Conservation (phyloP, 116 monocot genomes). For the Papilionanthe hybrid region DNA sequence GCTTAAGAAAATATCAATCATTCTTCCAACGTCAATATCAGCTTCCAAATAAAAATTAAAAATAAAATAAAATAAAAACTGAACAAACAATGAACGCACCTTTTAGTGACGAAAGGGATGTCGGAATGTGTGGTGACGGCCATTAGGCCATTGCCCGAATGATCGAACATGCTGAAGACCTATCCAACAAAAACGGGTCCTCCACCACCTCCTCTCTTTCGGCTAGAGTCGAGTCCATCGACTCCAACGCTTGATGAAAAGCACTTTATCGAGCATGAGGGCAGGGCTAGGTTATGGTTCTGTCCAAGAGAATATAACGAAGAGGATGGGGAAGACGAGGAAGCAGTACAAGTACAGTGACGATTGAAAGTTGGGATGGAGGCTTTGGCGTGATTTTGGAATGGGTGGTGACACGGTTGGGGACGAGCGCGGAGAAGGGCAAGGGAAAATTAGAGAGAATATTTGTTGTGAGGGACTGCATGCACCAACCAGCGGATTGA, state of each 20-base stretch:
- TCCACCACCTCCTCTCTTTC: constrained; percentile 17
- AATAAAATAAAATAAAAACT: too few species aligned
- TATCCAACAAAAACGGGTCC: constrained; percentile 91
- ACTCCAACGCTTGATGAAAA: constrained; percentile 40
- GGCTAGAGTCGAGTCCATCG: constrained; percentile 34
- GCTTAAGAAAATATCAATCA: background rate
- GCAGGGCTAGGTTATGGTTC: background rate
- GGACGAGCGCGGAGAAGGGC: constrained; percentile 20
- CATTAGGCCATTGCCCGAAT: constrained; percentile 93
- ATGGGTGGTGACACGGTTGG: background rate
- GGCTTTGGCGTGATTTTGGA: background rate
- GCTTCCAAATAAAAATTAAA: too few species aligned
- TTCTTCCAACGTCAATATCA: background rate
- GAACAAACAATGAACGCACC: constrained; percentile 30
- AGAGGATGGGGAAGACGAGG: constrained; percentile 8
- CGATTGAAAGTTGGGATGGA: background rate
- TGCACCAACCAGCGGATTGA: constrained; percentile 11
- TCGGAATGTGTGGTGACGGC: constrained; percentile 66
- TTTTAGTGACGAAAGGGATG: constrained; percentile 67
- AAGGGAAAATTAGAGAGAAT: constrained; percentile 46
- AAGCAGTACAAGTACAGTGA: constrained; percentile 30
- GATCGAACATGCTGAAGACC: constrained; percentile 95
- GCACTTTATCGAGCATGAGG: constrained; percentile 30
- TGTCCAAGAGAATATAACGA: constrained; percentile 3
- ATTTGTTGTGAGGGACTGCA: constrained; percentile 42